Conservation (phyloP, 768 basidiomycete species). For the Lactifluus hygrophoroides region DNA sequence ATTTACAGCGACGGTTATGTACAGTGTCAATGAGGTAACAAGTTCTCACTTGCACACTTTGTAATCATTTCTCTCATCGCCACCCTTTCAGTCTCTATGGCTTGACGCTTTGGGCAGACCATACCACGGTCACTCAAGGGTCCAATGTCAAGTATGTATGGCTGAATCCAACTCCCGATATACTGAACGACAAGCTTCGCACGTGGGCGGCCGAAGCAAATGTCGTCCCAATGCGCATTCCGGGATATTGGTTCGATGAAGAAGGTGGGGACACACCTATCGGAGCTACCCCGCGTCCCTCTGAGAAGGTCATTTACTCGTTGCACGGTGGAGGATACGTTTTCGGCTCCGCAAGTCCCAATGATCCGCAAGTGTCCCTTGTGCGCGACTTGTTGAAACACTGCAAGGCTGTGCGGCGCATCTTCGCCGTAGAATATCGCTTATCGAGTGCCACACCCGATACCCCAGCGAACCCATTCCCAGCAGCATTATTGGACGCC, state of each 20-base stretch:
- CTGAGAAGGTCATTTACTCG: slow-evolving; percentile 14
- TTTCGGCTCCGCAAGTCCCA: background rate
- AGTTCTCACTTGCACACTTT: background rate
- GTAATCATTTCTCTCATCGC: background rate
- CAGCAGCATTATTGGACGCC: background rate
- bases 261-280: slow-evolving; percentile 1
- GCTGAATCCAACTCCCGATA: no score
- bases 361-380: background rate
- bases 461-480: background rate
- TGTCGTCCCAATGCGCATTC: slow-evolving; percentile 15
- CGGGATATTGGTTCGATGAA: slow-evolving; percentile 22
- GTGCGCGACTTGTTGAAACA: slow-evolving; percentile 2
- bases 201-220: slow-evolving; percentile 13
- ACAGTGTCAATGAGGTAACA: background rate
- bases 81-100: background rate
- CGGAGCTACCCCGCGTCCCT: background rate
- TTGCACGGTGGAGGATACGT: slow-evolving; percentile 17
- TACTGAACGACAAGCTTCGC: no score
- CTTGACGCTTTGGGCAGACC: background rate
- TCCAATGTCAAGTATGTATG: no score
- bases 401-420: slow-evolving; percentile 1
- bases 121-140: no score
- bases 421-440: slow-evolving; percentile 16
- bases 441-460: slow-evolving; percentile 2
- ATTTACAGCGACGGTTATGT: background rate